Evolutionary conservation across 305 asterid genomes (phyloP).

Genomic region (Solanum aculeatissimum): DNA sequence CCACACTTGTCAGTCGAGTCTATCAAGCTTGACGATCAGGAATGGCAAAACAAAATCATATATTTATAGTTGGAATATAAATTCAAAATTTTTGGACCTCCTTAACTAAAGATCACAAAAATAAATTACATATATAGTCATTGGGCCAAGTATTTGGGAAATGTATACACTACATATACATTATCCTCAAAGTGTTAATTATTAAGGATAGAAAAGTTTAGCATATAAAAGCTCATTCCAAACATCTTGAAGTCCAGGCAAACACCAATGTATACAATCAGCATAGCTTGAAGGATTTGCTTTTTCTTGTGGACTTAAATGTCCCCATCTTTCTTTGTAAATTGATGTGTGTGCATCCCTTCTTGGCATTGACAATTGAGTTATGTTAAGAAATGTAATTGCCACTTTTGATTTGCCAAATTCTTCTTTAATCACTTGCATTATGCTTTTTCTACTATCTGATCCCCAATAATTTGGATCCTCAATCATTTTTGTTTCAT

Average conservation of each 20-base stretch:
- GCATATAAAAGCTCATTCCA: constrained; percentile 58
- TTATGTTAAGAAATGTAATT: constrained; percentile 51
- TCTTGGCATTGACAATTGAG: constrained; percentile 39
- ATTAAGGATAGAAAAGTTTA: constrained; percentile 40
- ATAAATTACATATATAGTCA: not conserved
- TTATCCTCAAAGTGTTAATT: not conserved
- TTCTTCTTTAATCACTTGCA: constrained; percentile 34
- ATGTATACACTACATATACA: not conserved
- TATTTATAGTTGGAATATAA: not conserved
- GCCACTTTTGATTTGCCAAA: constrained; percentile 23
- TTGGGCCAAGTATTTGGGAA: not conserved
- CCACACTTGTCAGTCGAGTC: not conserved
- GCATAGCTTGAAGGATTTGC: constrained; percentile 48
- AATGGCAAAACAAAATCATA: not conserved
- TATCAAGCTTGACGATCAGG: not conserved
- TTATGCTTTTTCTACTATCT: constrained; percentile 26
- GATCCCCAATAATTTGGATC: constrained; percentile 47
- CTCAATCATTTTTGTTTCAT: constrained; percentile 31
- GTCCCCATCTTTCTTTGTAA: constrained; percentile 48
- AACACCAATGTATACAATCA: constrained; percentile 60
- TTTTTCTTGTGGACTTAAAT: constrained; percentile 29
- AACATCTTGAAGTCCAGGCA: constrained; percentile 66
- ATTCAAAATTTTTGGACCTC: not conserved
- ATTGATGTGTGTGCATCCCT: constrained; percentile 65
- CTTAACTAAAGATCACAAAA: not conserved